These are phyloP conservation scores for Hibiscus syriacus DNA, from an alignment of 345 rosid genomes.

Conservation along the genomic window DNA sequence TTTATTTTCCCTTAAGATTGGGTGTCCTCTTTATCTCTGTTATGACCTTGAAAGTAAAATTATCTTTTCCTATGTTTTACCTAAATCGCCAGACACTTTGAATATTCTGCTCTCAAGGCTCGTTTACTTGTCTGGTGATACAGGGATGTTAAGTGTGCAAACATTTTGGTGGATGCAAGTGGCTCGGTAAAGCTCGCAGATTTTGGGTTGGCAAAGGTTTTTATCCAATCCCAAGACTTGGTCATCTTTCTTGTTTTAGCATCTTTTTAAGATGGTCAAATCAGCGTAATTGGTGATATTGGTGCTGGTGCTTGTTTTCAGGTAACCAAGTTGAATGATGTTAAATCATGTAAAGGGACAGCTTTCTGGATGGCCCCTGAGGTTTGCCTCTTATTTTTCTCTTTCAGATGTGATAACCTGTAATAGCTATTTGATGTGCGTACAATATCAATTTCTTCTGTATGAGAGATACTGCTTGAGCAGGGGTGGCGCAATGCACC, in stretches of 20 bases:
- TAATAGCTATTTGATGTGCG: neutral
- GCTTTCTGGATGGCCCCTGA: conserved; percentile 99
- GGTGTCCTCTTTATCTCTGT: neutral
- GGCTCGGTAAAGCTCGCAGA: conserved; percentile 92
- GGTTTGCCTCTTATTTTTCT: conserved; percentile 40
- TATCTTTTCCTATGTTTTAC: neutral
- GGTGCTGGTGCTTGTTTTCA: conserved; percentile 21
- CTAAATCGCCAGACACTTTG: neutral
- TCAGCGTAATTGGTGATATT: conserved; percentile 3
- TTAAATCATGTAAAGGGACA: conserved; percentile 75
- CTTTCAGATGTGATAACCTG: conserved; percentile 6
- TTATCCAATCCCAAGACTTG: neutral
- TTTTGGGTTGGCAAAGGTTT: conserved; percentile 95
- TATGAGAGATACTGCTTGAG: no score
- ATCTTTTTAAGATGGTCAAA: neutral
- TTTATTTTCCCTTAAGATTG: neutral
- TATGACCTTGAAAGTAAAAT: neutral
- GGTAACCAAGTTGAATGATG: conserved; percentile 78
- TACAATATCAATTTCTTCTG: no score
- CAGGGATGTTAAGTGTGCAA: conserved; percentile 95
- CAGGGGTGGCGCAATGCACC: no score
- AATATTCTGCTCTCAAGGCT: conserved; percentile 2
- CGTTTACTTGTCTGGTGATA: conserved; percentile 13
- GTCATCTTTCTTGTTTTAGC: neutral
- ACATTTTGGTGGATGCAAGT: conserved; percentile 67